A percentile compares a stretch with the other conserved stretches of the same genome.
Evolutionary conservation across 2,329 filamentous ascomycete genomes (phyloP).

Genomic region (Epichloe amarillans): DNA sequence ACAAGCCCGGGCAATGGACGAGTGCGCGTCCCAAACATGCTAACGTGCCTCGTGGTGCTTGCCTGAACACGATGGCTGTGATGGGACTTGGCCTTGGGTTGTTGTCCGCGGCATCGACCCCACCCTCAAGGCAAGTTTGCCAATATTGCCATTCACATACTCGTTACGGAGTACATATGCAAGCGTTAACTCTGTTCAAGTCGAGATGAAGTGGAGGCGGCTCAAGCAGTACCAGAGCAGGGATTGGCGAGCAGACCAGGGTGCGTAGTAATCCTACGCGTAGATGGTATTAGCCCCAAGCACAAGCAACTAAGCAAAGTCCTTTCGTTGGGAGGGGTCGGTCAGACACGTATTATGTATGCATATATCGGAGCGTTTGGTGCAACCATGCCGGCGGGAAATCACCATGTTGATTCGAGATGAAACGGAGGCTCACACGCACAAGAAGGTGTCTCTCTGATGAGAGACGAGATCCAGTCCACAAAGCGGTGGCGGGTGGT

Average conservation of each 20-base stretch:
- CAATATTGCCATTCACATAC: background rate
- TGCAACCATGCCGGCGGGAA: background rate
- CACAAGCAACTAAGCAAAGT: background rate
- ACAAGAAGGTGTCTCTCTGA: too few species aligned
- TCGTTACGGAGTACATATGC: too few species aligned
- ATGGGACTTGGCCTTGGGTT: background rate
- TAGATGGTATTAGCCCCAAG: too few species aligned
- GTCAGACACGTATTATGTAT: background rate
- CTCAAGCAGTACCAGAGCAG: too few species aligned
- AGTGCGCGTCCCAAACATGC: background rate
- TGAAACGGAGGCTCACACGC: background rate
- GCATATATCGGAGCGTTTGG: background rate
- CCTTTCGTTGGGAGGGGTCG: background rate
- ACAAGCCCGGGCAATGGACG: background rate
- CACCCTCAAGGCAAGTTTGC: background rate
- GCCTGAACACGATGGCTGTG: background rate
- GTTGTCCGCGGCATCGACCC: background rate
- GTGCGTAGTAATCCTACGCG: too few species aligned
- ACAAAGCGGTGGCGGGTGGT: background rate
- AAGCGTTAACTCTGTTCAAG: too few species aligned
- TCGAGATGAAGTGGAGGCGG: too few species aligned
- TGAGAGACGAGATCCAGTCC: too few species aligned
- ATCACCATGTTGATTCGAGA: background rate
- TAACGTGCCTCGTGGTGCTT: background rate
- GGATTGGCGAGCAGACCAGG: too few species aligned